Evolutionary conservation across 768 basidiomycete genomes (phyloP), one percentile per base, ranked within the genome.

Genomic region (Leccinum truebloodii): DNA sequence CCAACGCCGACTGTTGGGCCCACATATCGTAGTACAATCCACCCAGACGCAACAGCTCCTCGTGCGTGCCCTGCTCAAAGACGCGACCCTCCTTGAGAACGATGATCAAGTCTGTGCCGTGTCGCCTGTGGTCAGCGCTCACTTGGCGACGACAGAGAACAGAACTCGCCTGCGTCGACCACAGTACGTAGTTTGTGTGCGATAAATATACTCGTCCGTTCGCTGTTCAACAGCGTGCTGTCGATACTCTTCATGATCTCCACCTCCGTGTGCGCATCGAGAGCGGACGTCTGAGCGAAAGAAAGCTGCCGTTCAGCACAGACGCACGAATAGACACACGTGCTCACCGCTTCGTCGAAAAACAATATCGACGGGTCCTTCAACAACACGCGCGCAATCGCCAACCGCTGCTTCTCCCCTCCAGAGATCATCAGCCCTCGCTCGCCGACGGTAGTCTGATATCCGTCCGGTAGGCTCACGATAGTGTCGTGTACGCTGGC

Each of bases 351-450:
- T 75, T 99, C 97, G 69, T 99, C 97, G 69, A 99, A 99, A 79
- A 98, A 98, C 67, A 98, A 69, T 67, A 98, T 98, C 13, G 90
- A 89, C 0, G 97, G 95, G 73, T 99, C 90, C 77, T 98, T 98
- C 53, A 98, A 75, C 67, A 99, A 75, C 35, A 95, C 87, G 26
- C 97, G 80, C 24, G 97, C 97, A 18, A 99, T 92, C 3, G 97
- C 97, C 66, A 99, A 75, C 54, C 97, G 77, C 79, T 99, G 97
- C 76, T 99, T 99, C 82, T 99, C 97, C 1, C 97, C 97, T 0
- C 97, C 97, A 39, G 93, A 95, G 52, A 99, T 93, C 97, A 99
- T 99, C 71, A 98, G 73, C 5, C 97, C 97, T 44, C 97, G 78
- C 76, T 99, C 97, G 1, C 97, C 97, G 24, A 99, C 97, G 68